Evolutionary conservation across 2,329 filamentous ascomycete genomes (phyloP).

Genomic region (Ascochyta rabiei): DNA sequence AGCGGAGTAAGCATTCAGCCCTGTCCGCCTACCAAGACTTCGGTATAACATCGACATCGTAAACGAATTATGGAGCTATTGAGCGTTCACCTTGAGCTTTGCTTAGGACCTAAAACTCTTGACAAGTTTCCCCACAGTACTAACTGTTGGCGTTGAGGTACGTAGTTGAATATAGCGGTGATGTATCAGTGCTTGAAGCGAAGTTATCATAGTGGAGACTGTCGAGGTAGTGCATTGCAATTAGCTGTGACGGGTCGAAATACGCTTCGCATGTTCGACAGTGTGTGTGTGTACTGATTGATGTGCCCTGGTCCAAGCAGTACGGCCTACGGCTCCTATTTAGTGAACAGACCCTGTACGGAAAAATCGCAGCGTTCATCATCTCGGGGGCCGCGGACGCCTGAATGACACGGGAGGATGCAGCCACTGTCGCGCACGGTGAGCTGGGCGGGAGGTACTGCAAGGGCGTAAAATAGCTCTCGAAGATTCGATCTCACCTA

Average conservation of each 20-base stretch:
- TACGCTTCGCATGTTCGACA: not conserved
- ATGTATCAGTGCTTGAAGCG: too few relatives aligned
- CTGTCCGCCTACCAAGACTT: not conserved
- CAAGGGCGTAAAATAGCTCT: constrained; percentile 5
- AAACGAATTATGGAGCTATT: too few relatives aligned
- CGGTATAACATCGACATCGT: not conserved
- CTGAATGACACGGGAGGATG: not conserved
- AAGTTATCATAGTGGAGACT: too few relatives aligned
- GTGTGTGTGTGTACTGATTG: not conserved
- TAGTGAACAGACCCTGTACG: not conserved
- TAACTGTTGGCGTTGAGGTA: too few relatives aligned
- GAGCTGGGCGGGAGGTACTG: not conserved
- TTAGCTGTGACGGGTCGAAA: not conserved
- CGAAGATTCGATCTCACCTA: not conserved
- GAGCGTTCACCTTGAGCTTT: not conserved
- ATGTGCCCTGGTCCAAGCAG: not conserved
- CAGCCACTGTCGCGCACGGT: constrained; percentile 2
- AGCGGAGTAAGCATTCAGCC: constrained; percentile 10
- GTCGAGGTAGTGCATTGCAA: too few relatives aligned
- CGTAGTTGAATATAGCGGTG: too few relatives aligned
- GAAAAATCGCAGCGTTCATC: not conserved
- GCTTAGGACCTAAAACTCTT: not conserved
- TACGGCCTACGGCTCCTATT: not conserved
- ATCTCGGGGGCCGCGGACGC: not conserved
- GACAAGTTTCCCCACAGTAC: too few relatives aligned